Base-by-base conservation (phyloP, 805 yeast genomes). In the Ogataea wickerhamii region DNA sequence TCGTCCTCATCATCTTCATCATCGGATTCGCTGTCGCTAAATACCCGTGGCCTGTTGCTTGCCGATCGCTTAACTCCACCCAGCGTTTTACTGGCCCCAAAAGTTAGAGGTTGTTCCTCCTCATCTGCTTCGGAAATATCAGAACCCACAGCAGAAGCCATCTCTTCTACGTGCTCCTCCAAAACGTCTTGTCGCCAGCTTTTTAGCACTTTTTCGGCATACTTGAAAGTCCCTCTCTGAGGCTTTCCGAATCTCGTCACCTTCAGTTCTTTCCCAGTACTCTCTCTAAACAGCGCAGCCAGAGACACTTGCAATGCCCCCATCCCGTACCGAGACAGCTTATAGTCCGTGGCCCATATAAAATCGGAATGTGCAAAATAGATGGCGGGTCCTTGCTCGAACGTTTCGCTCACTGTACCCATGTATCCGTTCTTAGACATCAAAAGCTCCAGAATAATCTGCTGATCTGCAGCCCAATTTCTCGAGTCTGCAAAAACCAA, bases 391-490 rank as follows among this genome's bases (percentile, higher is more conserved):
- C 89, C 89, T 47, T 86, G 88, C 43, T 80, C 82, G 55, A 62
- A 79, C 13, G 82, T 76, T 48, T 78, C 71, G 27, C 83, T 74
- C 29, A 74, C 70, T 4, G 96, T 87, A 28, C 95, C 95, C 88
- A 87, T 82, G 28, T 74, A 77, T 53, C 96, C 96, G 42, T 74
- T 66, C 51, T 83, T 74, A 39, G 88, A 79, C 61, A 87, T 68
- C 37, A 87, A 70, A 52, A 87, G 68, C 56, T 87, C 96, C 56
- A 86, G 68, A 44, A 87, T 85, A 56, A 87, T 85, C 62, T 87
- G 96, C 61, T 86, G 88, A 62, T 87, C 96, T 20, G 87, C 87
- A 29, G 95, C 95, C 94, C 94, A 86, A 57, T 86, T 87, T 64
- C 94, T 74, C 6, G 93, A 80, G 65, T 87, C 96, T 8, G 95